Percentiles rank a stretch among this genome's conserved stretches.
These are phyloP conservation scores for Quercus glauca DNA, from an alignment of 306 rosid species.

Conservation along the genomic window DNA sequence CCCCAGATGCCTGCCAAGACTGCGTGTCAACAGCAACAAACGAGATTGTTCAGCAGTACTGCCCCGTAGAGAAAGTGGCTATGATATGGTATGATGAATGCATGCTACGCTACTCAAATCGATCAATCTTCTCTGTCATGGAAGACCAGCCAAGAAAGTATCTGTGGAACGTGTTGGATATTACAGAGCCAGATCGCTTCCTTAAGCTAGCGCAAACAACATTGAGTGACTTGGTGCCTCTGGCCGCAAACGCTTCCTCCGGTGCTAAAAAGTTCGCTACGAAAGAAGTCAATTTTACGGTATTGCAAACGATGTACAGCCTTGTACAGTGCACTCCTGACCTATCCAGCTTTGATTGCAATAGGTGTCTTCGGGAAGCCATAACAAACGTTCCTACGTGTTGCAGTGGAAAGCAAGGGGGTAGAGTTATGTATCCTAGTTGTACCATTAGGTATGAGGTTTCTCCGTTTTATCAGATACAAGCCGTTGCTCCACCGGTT, in stretches of 20 bases:
- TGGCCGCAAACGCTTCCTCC: background rate
- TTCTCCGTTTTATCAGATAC: background rate
- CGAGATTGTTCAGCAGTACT: background rate
- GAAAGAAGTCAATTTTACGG: background rate
- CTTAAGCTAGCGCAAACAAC: background rate
- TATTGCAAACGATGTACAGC: slow-evolving; percentile 2
- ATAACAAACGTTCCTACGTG: background rate
- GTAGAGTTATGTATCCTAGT: slow-evolving; percentile 21
- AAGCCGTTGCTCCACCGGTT: too few species aligned
- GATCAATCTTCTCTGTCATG: slow-evolving; percentile 5
- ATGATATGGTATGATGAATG: slow-evolving; percentile 32
- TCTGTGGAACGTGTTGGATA: background rate
- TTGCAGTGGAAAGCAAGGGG: slow-evolving; percentile 21
- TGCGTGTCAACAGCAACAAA: slow-evolving; percentile 20
- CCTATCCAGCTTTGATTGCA: slow-evolving; percentile 11
- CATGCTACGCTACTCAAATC: slow-evolving; percentile 32
- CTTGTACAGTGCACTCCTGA: slow-evolving; percentile 41
- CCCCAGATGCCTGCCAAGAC: slow-evolving; percentile 12
- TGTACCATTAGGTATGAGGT: slow-evolving; percentile 34
- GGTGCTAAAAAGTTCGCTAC: slow-evolving; percentile 8
- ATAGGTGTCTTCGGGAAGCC: slow-evolving; percentile 10
- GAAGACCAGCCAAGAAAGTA: accelerated
- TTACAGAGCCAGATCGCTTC: background rate
- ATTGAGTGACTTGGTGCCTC: background rate
- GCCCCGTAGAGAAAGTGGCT: slow-evolving; percentile 18